Evolutionary conservation across 2,329 filamentous ascomycete genomes (phyloP).

Genomic region (Thermothelomyces thermophilus): DNA sequence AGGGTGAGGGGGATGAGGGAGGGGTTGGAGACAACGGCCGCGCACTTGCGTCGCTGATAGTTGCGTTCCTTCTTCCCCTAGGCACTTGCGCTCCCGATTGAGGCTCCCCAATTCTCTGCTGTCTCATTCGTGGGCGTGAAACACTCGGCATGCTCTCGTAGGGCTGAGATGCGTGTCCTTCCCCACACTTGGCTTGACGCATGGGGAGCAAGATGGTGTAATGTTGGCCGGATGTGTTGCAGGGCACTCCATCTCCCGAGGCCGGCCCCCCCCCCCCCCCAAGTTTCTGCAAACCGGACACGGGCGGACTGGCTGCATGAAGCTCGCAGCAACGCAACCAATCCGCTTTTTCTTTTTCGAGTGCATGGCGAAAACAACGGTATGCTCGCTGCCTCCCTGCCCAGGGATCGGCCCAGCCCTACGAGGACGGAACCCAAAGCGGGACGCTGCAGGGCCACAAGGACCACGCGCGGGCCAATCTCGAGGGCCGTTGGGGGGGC

Average conservation of each 20-base stretch:
- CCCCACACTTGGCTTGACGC: slow-evolving; percentile 3
- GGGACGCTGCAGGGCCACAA: slow-evolving; percentile 3
- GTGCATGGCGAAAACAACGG: no score
- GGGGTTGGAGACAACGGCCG: neutral
- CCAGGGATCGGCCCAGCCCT: slow-evolving; percentile 10
- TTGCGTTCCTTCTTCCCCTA: slow-evolving; percentile 2
- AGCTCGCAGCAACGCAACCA: no score
- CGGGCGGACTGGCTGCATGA: neutral
- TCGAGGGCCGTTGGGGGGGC: neutral
- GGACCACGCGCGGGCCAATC: slow-evolving; percentile 4
- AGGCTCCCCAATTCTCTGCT: slow-evolving; percentile 21
- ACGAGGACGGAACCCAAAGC: neutral
- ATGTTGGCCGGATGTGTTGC: neutral
- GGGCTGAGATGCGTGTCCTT: slow-evolving; percentile 11
- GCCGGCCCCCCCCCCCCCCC: no score
- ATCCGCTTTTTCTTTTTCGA: no score
- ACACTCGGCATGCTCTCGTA: neutral
- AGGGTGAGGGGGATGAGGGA: neutral
- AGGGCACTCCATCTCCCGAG: neutral
- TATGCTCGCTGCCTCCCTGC: no score
- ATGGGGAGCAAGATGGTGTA: neutral
- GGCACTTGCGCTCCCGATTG: slow-evolving; percentile 9
- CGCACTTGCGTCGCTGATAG: slow-evolving; percentile 8
- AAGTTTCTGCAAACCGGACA: no score
- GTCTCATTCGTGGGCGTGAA: slow-evolving; percentile 13